A percentile compares a stretch with the other conserved stretches of the same genome.
Evolutionary conservation across 208 protist species (phyloP).

Genomic region (Trypanosoma rangeli): DNA sequence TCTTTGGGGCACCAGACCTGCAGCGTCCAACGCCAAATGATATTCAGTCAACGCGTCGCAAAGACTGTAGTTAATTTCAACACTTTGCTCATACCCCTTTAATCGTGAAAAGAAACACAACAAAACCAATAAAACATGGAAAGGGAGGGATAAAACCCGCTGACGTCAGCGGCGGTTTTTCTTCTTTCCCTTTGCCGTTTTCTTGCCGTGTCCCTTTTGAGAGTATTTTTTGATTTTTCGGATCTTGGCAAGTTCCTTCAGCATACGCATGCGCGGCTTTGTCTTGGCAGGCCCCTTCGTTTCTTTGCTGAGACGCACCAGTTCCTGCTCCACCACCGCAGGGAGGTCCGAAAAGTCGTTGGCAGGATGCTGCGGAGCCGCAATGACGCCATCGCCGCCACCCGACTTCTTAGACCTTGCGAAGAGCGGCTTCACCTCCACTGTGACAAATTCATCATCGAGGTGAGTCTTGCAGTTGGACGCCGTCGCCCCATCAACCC

Average conservation of each 20-base stretch:
- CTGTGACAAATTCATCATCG: conserved; percentile 60
- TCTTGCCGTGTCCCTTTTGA: conserved; percentile 88
- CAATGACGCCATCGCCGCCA: background rate
- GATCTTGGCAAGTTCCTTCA: conserved; percentile 89
- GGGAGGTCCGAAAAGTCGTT: conserved; percentile 84
- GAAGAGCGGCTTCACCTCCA: conserved; percentile 76
- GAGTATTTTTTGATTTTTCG: conserved; percentile 87
- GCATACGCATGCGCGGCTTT: conserved; percentile 66
- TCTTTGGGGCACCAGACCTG: background rate
- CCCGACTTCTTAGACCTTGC: conserved; percentile 1
- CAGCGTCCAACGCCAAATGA: conserved; percentile 1
- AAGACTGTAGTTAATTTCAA: background rate
- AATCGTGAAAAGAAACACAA: conserved; percentile 15
- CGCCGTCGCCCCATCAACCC: background rate
- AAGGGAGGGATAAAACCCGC: conserved; percentile 1
- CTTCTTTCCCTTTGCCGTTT: conserved; percentile 77
- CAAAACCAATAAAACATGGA: conserved; percentile 13
- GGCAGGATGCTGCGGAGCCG: conserved; percentile 35
- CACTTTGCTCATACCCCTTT: background rate
- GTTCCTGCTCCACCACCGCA: conserved; percentile 68
- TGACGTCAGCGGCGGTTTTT: conserved; percentile 59
- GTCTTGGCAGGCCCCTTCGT: conserved; percentile 72
- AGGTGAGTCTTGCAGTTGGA: conserved; percentile 6
- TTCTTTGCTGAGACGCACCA: conserved; percentile 67
- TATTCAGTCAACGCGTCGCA: background rate